These are phyloP conservation scores for Daldinia grandis DNA, from an alignment of 495 filamentous ascomycete species.

Conservation along the genomic window DNA sequence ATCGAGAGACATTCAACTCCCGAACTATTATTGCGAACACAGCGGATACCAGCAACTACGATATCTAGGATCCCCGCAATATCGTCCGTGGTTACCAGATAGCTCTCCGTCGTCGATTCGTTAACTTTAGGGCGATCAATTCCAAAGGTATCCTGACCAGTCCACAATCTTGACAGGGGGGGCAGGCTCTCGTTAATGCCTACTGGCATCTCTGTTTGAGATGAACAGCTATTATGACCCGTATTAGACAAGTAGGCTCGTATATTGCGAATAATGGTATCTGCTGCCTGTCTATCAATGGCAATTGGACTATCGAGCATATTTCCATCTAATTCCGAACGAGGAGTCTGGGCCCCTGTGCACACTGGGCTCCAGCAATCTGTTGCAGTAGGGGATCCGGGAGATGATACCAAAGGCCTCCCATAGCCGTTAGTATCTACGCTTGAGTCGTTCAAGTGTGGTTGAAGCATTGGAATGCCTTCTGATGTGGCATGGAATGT, in stretches of 20 bases:
- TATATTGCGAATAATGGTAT: constrained; percentile 35
- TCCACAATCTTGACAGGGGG: not conserved
- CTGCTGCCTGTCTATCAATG: constrained; percentile 26
- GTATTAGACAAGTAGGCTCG: constrained; percentile 36
- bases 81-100: constrained; percentile 35
- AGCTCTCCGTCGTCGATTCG: constrained; percentile 21
- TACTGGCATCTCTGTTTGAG: not conserved
- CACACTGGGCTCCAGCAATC: constrained; percentile 8
- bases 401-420: constrained; percentile 3
- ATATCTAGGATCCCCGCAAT: constrained; percentile 42
- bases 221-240: constrained; percentile 17
- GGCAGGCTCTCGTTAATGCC: constrained; percentile 11
- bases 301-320: not conserved
- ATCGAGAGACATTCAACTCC: constrained; percentile 29
- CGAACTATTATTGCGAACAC: constrained; percentile 11
- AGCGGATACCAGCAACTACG: constrained; percentile 28
- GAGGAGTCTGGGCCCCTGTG: constrained; percentile 6
- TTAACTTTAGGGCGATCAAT: not conserved
- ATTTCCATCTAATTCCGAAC: constrained; percentile 3
- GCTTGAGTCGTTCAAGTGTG: constrained; percentile 4
- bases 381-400: constrained; percentile 7
- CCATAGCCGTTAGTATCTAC: constrained; percentile 1
- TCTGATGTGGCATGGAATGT: constrained; percentile 29
- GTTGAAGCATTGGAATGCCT: constrained; percentile 25
- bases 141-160: not conserved